phyloP scores from a whole-genome alignment of 768 basidiomycete genomes.

The Pleurotus eryngii region DNA sequence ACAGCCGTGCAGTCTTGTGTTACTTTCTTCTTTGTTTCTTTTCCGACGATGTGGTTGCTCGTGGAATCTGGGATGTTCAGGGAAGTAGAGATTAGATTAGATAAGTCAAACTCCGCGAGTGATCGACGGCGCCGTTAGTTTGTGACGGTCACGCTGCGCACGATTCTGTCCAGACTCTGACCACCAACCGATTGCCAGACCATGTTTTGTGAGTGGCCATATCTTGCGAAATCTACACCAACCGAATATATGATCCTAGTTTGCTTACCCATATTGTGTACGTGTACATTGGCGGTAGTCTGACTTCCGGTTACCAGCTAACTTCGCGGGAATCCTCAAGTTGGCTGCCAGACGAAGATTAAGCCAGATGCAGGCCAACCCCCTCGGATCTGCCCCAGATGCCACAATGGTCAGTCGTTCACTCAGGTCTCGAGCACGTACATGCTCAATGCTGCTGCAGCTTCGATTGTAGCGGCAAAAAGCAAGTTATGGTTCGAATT shows the following conservation, averaged over 20 bases:
- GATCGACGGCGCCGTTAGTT: not conserved
- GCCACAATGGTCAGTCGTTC: conserved; percentile 60
- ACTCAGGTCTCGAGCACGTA: not conserved
- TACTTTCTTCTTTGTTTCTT: too few relatives aligned
- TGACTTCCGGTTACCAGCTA: conserved; percentile 10
- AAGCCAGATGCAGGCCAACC: conserved; percentile 52
- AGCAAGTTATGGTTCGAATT: conserved; percentile 73
- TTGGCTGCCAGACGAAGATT: conserved; percentile 62
- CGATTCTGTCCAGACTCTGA: not conserved
- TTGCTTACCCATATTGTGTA: conserved; percentile 51
- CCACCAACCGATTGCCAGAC: conserved; percentile 1
- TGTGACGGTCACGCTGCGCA: not conserved
- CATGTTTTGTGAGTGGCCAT: conserved; percentile 22
- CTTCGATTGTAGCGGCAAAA: conserved; percentile 59
- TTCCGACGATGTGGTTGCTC: not conserved
- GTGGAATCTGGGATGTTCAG: not conserved
- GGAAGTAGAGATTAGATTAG: conserved; percentile 1
- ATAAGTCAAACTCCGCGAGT: conserved; percentile 1
- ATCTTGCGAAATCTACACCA: not conserved
- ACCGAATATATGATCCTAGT: conserved; percentile 26
- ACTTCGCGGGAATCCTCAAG: conserved; percentile 29
- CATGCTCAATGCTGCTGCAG: conserved; percentile 29
- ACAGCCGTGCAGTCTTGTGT: too few relatives aligned
- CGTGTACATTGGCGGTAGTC: conserved; percentile 14
- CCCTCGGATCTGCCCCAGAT: conserved; percentile 63